Base-by-base conservation (phyloP, 306 rosid species). In the Styphnolobium japonicum region DNA sequence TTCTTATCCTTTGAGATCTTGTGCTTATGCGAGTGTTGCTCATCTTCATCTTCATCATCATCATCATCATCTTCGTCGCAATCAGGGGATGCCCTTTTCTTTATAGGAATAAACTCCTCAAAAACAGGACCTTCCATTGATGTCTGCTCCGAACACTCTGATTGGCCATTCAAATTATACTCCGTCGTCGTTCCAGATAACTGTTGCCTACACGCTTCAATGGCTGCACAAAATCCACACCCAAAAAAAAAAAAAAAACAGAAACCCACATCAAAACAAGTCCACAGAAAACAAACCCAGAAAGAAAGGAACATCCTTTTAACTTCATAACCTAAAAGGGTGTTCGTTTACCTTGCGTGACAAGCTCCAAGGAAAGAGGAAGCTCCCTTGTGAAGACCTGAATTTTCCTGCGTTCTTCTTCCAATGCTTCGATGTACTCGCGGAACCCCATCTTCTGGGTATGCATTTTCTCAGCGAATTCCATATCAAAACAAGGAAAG, bases 51-150 rank as follows among this genome's bases (percentile, higher is more conserved):
- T 23, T 61, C 66, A 0, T 53, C 71, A 8, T 34, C 80, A 42
- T 42, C 57, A 42, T 79, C 78, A 4, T 80, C 83, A 10, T 62
- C 75, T 42, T 65, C 83, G 27, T 29, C 58, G 62, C 53, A 85
- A 69, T 86, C 87, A 8, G 86, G 83, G 1, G 84, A 85, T 2
- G 76, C 77, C 14, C 67, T 81, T 80, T 91, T 87, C 81, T 86
- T 92, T 0, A 91, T 61, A 0, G 97, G 98, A 25, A 94, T 88
- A n/a, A 94, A 94, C 76, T 92, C 98, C 81, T 89, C 97, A 60
- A 94, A 83, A 67, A 82, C 90, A 76, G 82, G 91, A 1, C 78
- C 93, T 67, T 82, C 89, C 43, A 60, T 86, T 1, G 97, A 91
- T 55, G 92, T 89, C 85, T 92, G 97, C 64, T 79, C 97, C 2